phyloP scores from a whole-genome alignment of 176 grass and related monocot genomes.

The Triticum turgidum region DNA sequence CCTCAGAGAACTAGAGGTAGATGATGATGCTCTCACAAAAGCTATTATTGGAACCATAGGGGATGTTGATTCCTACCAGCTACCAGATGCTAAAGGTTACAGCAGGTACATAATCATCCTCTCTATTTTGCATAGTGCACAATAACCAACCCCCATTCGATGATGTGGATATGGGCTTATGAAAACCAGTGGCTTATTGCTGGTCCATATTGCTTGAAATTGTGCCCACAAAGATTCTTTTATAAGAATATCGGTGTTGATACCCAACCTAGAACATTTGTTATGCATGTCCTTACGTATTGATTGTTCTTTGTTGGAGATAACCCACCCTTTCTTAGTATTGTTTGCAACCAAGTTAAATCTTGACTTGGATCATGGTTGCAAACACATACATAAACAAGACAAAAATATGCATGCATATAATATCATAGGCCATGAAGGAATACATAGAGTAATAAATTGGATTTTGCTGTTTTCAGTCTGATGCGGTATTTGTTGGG shows the following conservation, averaged over 20 bases:
- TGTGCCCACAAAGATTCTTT: background rate
- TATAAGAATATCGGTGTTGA: background rate
- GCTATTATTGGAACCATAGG: constrained; percentile 99
- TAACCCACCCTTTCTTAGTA: background rate
- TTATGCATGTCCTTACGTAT: background rate
- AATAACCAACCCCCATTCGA: background rate
- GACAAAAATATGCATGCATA: background rate
- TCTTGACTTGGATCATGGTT: background rate
- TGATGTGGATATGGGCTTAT: background rate
- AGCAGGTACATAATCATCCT: constrained; percentile 65
- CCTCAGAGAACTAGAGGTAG: constrained; percentile 84
- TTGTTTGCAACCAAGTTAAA: background rate
- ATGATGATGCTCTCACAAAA: constrained; percentile 80
- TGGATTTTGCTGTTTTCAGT: constrained; percentile 37
- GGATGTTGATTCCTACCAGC: constrained; percentile 87
- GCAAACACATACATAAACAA: constrained; percentile 9
- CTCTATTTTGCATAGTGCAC: background rate
- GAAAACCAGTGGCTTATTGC: background rate
- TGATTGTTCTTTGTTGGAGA: constrained; percentile 11
- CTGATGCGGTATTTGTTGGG: constrained; percentile 84
- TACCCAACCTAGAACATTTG: constrained; percentile 1
- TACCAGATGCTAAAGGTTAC: constrained; percentile 99
- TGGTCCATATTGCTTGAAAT: background rate
- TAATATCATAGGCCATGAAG: background rate
- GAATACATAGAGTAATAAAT: background rate